Base-by-base conservation (phyloP, 306 rosid species). In the Ochetophila trinervis region DNA sequence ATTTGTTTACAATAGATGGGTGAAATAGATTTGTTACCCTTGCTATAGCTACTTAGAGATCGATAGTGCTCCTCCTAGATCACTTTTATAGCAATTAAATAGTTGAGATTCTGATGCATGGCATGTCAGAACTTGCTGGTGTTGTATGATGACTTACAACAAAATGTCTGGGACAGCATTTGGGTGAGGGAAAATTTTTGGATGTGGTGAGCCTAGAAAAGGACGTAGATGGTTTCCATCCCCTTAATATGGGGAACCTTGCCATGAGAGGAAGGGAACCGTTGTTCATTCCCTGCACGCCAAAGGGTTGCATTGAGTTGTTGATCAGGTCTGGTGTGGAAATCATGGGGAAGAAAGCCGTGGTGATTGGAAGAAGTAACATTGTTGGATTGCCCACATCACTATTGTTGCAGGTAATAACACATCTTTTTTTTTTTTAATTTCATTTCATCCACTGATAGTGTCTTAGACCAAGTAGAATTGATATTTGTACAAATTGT, bases 201-300 rank as follows among this genome's bases (percentile, higher is more conserved):
- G 83, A 82, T 72, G 72, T 71, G 71, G 30, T 89, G 17, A 68
- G 74, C 71, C 80, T 88, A 21, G 96, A 89, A 63, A 92, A 89
- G 64, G 98, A 92, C 51, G 96, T 92, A 8, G 98, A 92, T 65
- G 98, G 98, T 57, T 89, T 92, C 53, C 92, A 89, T 80, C 98
- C 95, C 62, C 67, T 85, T 34, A 92, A 84, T 73, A 82, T 87
- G 78, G 95, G 96, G 69, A 82, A 81, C 80, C 89, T 92, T 62
- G 91, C 98, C n/a, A 73, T 87, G 78, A 77, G 80, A 61, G 98
- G 96, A 70, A 81, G 84, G 75, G 96, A 89, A 71, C 98, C 98
- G 37, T 72, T 87, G 62, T 92, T 92, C 83, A 80, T 79, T 66
- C 95, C 98, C 18, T 92, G 98, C 81, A 86, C 96, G 66, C 89